A percentile compares a stretch with the other conserved stretches of the same genome.
Evolutionary conservation across 2,329 filamentous ascomycete species (phyloP).

Genomic region (Aschersonia sp.): DNA sequence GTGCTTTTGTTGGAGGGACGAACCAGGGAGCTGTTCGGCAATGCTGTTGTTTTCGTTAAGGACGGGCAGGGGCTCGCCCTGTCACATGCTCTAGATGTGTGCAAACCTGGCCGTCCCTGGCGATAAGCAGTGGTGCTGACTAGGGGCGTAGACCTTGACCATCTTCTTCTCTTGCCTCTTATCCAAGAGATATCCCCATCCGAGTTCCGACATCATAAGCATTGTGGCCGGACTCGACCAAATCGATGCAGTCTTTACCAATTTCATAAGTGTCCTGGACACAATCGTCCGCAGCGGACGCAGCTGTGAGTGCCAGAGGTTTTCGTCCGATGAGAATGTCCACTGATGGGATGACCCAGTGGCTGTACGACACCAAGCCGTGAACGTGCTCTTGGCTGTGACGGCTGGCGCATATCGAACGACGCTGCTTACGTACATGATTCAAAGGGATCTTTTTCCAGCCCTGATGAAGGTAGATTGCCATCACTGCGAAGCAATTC

Average conservation of each 20-base stretch:
- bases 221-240: slow-evolving; percentile 79
- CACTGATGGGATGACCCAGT: slow-evolving; percentile 29
- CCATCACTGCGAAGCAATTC: not conserved
- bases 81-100: slow-evolving; percentile 73
- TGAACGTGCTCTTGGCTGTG: slow-evolving; percentile 68
- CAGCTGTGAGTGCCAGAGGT: slow-evolving; percentile 39
- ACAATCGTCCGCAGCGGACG: slow-evolving; percentile 65
- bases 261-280: slow-evolving; percentile 76
- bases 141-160: slow-evolving; percentile 56
- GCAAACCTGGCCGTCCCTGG: not conserved
- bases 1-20: slow-evolving; percentile 64
- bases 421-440: slow-evolving; percentile 85
- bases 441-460: slow-evolving; percentile 86
- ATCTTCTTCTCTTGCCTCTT: slow-evolving; percentile 73
- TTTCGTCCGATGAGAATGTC: not conserved
- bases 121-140: not conserved
- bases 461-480: slow-evolving; percentile 73
- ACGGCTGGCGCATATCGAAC: slow-evolving; percentile 94
- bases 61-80: slow-evolving; percentile 45
- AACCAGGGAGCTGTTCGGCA: slow-evolving; percentile 63
- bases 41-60: slow-evolving; percentile 57
- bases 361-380: slow-evolving; percentile 61
- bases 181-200: slow-evolving; percentile 83
- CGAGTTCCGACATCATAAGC: slow-evolving; percentile 86
- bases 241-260: slow-evolving; percentile 73